Percentiles rank a stretch among this genome's conserved stretches.
phyloP scores from a whole-genome alignment of 495 filamentous ascomycete species.

The Astrothelium macrocarpum region DNA sequence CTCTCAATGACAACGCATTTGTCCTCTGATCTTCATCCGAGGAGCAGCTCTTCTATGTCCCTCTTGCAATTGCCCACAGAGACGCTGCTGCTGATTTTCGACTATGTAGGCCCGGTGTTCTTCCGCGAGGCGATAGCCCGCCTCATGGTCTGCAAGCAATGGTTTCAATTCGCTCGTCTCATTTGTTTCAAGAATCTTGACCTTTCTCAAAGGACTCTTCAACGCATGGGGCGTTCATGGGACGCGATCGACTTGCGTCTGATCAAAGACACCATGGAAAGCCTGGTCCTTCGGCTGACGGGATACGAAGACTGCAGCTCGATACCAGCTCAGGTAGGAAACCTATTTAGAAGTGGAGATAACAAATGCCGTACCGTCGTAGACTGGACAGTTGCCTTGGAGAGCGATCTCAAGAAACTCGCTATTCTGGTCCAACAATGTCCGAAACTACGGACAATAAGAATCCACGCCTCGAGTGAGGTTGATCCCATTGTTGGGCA shows the following conservation, averaged over 20 bases:
- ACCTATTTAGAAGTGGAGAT: slow-evolving; percentile 8
- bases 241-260: background rate
- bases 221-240: slow-evolving; percentile 11
- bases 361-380: background rate
- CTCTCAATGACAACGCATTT: background rate
- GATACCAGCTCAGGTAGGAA: background rate
- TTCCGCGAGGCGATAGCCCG: slow-evolving; percentile 12
- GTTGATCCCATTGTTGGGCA: background rate
- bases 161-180: slow-evolving; percentile 10
- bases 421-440: background rate
- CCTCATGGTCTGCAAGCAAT: slow-evolving; percentile 18
- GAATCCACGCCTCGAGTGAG: background rate
- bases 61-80: slow-evolving; percentile 14
- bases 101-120: slow-evolving; percentile 13
- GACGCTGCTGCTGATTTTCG: slow-evolving; percentile 10
- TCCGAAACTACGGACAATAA: background rate
- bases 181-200: slow-evolving; percentile 13
- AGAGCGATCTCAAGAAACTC: background rate
- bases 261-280: slow-evolving; percentile 13
- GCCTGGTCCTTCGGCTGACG: slow-evolving; percentile 9
- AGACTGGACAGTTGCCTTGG: background rate
- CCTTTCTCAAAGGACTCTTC: slow-evolving; percentile 10
- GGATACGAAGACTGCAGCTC: slow-evolving; percentile 10
- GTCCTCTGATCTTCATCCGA: background rate
- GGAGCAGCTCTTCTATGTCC: slow-evolving; percentile 4